Conservation (phyloP, 768 basidiomycete genomes). For the Mycena haematopus region DNA sequence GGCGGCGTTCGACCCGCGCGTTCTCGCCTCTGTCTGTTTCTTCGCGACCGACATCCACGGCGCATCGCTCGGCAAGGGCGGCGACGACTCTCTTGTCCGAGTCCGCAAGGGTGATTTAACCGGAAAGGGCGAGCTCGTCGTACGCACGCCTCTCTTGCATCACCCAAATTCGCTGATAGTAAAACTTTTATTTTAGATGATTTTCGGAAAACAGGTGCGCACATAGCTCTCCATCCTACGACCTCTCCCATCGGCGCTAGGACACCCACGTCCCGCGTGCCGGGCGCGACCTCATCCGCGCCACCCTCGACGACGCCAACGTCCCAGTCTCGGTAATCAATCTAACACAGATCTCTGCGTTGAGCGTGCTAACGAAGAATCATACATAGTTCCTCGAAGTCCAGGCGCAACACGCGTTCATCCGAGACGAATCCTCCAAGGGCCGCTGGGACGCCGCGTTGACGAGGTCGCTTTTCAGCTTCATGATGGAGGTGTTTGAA, state of each 20-base stretch:
- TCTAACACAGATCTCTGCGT: slow-evolving; percentile 22
- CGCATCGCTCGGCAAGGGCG: slow-evolving; percentile 84
- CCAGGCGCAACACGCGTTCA: slow-evolving; percentile 96
- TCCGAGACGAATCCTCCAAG: slow-evolving; percentile 90
- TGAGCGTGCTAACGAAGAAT: slow-evolving; percentile 3
- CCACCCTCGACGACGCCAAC: slow-evolving; percentile 80
- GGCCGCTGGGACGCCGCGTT: slow-evolving; percentile 96
- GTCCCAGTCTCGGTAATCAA: slow-evolving; percentile 70
- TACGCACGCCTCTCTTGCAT: slow-evolving; percentile 43
- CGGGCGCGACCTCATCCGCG: slow-evolving; percentile 86
- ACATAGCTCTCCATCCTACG: neutral
- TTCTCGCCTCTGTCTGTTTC: slow-evolving; percentile 88
- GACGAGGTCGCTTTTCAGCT: slow-evolving; percentile 76
- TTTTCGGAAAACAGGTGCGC: slow-evolving; percentile 89
- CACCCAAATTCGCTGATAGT: neutral
- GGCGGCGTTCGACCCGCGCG: slow-evolving; percentile 88
- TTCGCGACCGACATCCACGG: slow-evolving; percentile 95
- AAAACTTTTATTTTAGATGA: slow-evolving; percentile 62
- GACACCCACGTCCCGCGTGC: slow-evolving; percentile 93
- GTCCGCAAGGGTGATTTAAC: slow-evolving; percentile 78
- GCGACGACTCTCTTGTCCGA: slow-evolving; percentile 79
- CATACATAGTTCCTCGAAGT: slow-evolving; percentile 88
- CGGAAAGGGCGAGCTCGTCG: slow-evolving; percentile 84
- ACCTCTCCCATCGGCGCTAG: slow-evolving; percentile 50
- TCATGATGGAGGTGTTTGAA: slow-evolving; percentile 95